These are phyloP conservation scores for Ophioceras dolichostomum DNA, from an alignment of 2,329 filamentous ascomycete genomes.

Conservation along the genomic window DNA sequence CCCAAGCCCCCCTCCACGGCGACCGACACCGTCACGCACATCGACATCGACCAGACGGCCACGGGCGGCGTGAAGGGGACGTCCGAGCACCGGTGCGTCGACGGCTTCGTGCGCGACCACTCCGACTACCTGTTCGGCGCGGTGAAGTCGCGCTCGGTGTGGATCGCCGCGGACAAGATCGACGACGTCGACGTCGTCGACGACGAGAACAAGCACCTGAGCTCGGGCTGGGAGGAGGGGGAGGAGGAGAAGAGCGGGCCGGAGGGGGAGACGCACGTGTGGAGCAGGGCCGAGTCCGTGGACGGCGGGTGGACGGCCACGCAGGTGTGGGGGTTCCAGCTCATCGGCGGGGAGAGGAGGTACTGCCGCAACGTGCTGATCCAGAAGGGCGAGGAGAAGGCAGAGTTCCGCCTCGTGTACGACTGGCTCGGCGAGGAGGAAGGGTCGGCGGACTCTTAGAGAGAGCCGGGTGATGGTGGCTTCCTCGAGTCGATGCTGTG, in stretches of 20 bases:
- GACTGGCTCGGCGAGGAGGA: constrained; percentile 26
- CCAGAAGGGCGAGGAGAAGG: constrained; percentile 34
- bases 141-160: constrained; percentile 48
- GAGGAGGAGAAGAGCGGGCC: constrained; percentile 35
- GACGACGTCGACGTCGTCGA: constrained; percentile 36
- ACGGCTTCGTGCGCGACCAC: constrained; percentile 47
- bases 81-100: constrained; percentile 40
- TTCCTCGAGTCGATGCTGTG: no score
- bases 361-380: constrained; percentile 41
- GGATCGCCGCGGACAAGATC: constrained; percentile 16
- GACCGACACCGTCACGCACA: constrained; percentile 32
- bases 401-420: constrained; percentile 42
- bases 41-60: constrained; percentile 60
- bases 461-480: no score
- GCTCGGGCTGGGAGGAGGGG: constrained; percentile 47
- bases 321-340: constrained; percentile 51
- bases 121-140: constrained; percentile 69
- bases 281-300: constrained; percentile 46
- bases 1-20: constrained; percentile 25
- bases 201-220: constrained; percentile 41
- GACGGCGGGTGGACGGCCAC: constrained; percentile 40
- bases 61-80: constrained; percentile 61
- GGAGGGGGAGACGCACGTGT: constrained; percentile 50
- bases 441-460: no score
- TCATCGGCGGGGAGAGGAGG: constrained; percentile 35